Evolutionary conservation across 192 early-diverging fungal species (phyloP), one percentile per base, ranked within the genome.

Genomic region (Hyaloraphidium curvatum): DNA sequence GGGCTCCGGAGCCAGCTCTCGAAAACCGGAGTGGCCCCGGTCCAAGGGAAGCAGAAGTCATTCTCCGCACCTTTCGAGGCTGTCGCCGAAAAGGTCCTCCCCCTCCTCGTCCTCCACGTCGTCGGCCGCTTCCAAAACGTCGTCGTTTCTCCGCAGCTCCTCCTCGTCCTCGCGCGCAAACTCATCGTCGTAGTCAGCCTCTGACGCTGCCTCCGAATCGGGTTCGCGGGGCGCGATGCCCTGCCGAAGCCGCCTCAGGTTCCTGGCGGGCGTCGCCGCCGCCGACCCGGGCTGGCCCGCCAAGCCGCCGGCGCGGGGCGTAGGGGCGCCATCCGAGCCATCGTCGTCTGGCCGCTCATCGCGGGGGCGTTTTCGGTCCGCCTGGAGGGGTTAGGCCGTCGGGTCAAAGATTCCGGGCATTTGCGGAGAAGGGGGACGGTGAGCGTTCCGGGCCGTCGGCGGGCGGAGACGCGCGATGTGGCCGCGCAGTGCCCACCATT

Each of bases 51-150:
- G 50, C 13, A 28, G 2, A 35, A 30, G 23, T n/a, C n/a, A n/a
- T n/a, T n/a, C 43, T n/a, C 50, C 64, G 57, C 73, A 89, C 84
- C 70, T 73, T 55, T 88, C 85, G 72, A 93, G 77, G 40, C 75
- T 74, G 19, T 79, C 78, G 11, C 81, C 86, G 71, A 89, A 91
- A 58, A 97, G 69, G 68, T 97, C 89, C 60, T 90, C 88, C 13
- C 91, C 94, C 48, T 86, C 79, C 25, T 74, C 82, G 14, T 84
- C 82, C 26, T 83, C 78, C 30, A 48, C 37, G 13, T 59, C 58
- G 29, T 54, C 53, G 23, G 52, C 43, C 4, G 52, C 23, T 31
- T 51, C 37, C n/a, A 59, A 39, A 30, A 51, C 61, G 28, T 55
- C 51, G 17, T 63, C 58, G 11, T 59, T 51, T 9, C 62, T 59